Evolutionary conservation across 768 basidiomycete species (phyloP), one percentile per base, ranked within the genome.

Genomic region (Leccinum obscurum): DNA sequence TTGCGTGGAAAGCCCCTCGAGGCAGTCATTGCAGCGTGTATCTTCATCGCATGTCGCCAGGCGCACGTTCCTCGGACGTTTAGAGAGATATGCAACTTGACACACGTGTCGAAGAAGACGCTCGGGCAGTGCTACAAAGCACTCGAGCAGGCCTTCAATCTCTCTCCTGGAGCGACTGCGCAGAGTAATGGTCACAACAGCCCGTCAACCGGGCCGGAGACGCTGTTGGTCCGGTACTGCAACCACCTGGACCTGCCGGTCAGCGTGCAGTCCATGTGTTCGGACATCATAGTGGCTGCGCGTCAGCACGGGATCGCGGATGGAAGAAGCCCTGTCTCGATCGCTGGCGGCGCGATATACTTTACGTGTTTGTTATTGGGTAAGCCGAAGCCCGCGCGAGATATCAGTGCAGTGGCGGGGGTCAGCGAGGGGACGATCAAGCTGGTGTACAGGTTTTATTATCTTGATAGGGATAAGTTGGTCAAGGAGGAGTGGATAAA

Each of bases 381-480:
- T 56, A 85, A 86, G 68, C 68, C 77, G 28, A 93, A 92, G 75
- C 82, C 86, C 24, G 82, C 89, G 52, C 86, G 87, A 75, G 93
- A 98, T 69, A 95, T 99, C 69, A 90, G 90, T 63, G 78, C 81
- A 15, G 93, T 98, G 11, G 95, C 93, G 3, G 94, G 95, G 10
- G 94, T 98, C 20, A 95, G 93, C 71, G 96, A 98, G 72, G 89
- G 92, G 54, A 98, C 97, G 54, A 95, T 98, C 72, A 92, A 92
- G 77, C 76, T 94, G 75, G 91, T 93, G 58, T 95, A 95, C 74
- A 81, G 87, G 64, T 71, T 91, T 67, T 92, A 93, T 71, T 90
- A 86, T 68, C 72, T 76, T 9, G 88, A 87, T 52, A 87, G 77
- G 77, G 87, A 89, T 71, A 89, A 86, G 78, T 66, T 95, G 76